Evolutionary conservation across 176 grass and related monocot genomes (phyloP), one percentile per base, ranked within the genome.

Genomic region (Paspalum notatum): DNA sequence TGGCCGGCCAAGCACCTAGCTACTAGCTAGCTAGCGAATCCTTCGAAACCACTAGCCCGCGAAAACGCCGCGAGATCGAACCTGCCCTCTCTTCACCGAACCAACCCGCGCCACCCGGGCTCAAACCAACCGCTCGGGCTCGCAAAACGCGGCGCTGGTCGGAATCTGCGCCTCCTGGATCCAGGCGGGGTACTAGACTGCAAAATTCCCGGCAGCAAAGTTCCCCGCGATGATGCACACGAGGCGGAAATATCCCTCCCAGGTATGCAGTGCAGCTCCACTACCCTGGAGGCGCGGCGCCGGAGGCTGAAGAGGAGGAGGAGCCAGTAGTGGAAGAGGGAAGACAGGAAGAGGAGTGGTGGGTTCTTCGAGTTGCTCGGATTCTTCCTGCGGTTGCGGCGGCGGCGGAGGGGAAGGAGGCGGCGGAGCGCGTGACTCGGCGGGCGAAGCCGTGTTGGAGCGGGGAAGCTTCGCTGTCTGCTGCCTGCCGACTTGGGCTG

Each of bases 161-260:
- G 39, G 48, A 45, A 66, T 7, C 50, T 25, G 44, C 39, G n/a
- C 50, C 37, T 53, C 62, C 62, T 13, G 51, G n/a, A n/a, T n/a
- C n/a, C n/a, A n/a, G n/a, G 21, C n/a, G n/a, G 74, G 59, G 52
- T 32, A 56, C 66, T 79, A 61, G 26, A 54, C 62, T 41, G 32
- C 43, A 5, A 4, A 75, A 87, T 73, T 73, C 62, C 60, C 21
- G 16, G 18, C 32, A 5, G 58, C 58, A 10, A 61, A 61, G 40
- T 14, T 27, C 38, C 14, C 53, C 54, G 53, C 18, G 21, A 24
- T 21, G 21, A 24, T 21, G 15, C 66, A 13, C 46, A 38, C 14
- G 52, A 39, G 11, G 63, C 52, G 6, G 42, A 47, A 59, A 32
- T 32, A 12, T 39, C 38, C 20, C 63, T 80, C 50, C 8, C 38